A percentile compares a stretch with the other conserved stretches of the same genome.
These are phyloP conservation scores for grape (Vitis vinifera) DNA, from an alignment of 164 flowering plant genomes.

Conservation along the genomic window DNA sequence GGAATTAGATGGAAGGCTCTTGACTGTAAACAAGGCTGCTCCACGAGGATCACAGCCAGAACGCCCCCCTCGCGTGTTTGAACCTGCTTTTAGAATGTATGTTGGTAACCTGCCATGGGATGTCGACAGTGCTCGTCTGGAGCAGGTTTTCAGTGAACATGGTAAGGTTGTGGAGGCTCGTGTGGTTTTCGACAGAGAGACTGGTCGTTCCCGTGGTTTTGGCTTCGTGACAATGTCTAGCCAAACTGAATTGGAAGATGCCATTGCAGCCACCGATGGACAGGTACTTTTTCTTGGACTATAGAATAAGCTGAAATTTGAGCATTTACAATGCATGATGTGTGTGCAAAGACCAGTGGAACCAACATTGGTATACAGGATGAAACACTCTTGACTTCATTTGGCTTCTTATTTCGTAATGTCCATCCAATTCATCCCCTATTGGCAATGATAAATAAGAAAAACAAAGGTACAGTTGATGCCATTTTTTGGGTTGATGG, in stretches of 20 bases:
- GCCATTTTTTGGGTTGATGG: too few relatives aligned
- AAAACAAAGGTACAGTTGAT: too few relatives aligned
- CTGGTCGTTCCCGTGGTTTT: slow-evolving; percentile 86
- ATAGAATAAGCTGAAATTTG: too few relatives aligned
- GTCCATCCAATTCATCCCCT: too few relatives aligned
- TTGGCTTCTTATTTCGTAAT: too few relatives aligned
- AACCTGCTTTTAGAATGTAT: slow-evolving; percentile 52
- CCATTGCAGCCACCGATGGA: slow-evolving; percentile 89
- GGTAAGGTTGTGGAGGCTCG: slow-evolving; percentile 76
- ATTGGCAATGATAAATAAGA: too few relatives aligned
- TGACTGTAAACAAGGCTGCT: slow-evolving; percentile 90
- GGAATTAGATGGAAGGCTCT: slow-evolving; percentile 72
- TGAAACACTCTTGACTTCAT: too few relatives aligned
- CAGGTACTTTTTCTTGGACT: slow-evolving; percentile 40
- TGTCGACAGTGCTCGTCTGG: slow-evolving; percentile 61
- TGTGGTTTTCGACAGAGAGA: slow-evolving; percentile 68
- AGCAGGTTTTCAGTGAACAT: slow-evolving; percentile 76
- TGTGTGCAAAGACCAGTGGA: too few relatives aligned
- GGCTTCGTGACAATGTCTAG: slow-evolving; percentile 80
- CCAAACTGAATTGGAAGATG: slow-evolving; percentile 74
- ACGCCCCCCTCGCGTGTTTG: slow-evolving; percentile 50
- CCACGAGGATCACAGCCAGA: slow-evolving; percentile 74
- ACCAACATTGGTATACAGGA: too few relatives aligned
- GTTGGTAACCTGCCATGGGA: slow-evolving; percentile 91
- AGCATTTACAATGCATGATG: too few relatives aligned